Base-by-base conservation (phyloP, 352 stramenopile species). In the Globisporangium nagaii region DNA sequence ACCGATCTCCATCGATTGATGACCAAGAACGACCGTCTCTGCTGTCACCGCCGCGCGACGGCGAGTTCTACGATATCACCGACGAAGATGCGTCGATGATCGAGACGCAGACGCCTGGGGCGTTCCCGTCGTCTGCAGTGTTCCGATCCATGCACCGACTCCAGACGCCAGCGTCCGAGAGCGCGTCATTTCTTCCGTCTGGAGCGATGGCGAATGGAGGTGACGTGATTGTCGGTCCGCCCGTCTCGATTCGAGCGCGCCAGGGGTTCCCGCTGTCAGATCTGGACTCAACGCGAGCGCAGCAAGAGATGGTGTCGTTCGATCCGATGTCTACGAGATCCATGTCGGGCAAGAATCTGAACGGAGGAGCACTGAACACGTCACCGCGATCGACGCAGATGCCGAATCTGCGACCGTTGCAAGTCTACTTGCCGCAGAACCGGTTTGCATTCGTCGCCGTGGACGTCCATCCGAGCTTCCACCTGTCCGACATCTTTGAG, bases 391-490 rank as follows among this genome's bases (percentile, higher is more conserved):
- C 84, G 41, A 56, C 57, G 10, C 64, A 79, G 28, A 66, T 53
- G 27, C 70, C 60, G 4, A 77, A 73, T 28, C 1, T 67, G 41
- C 62, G 76, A 20, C 71, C 69, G 3, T 56, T 94, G 46, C 77
- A 88, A 62, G 80, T 95, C 25, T 95, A 95, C 53, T 63, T 95
- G 8, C 80, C 85, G 6, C 80, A 91, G 20, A 95, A 95, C 39
- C 79, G 85, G 11, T 95, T 95, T 58, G 81, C 78, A 0, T 93
- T 75, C 37, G 79, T 93, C 24, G 73, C 85, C 17, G 61, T 93
- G n/a, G 73, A 86, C 49, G 68, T 87, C 19, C 71, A 73, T 57
- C 48, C 79, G 1, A 74, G 51, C 20, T 72, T 67, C n/a, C 49
- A 73, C 10, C 68, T 93, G 66, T 78, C 75, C 1, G 79, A 92